Evolutionary conservation across 2,329 filamentous ascomycete genomes (phyloP), one percentile per base, ranked within the genome.

Genomic region (Beauveria varroae): DNA sequence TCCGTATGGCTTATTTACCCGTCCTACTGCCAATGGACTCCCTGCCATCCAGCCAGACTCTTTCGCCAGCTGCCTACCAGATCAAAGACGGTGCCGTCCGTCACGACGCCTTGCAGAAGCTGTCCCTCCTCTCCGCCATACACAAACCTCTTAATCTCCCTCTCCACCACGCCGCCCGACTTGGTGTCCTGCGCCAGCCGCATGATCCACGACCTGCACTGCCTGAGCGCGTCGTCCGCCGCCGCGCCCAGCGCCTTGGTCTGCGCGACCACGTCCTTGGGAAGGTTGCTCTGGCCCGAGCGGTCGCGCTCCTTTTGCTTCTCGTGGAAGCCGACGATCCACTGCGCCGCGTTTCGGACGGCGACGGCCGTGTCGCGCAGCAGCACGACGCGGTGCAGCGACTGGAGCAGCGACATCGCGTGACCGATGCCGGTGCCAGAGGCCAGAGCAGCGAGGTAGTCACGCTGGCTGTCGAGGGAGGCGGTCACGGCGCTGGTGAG

Each of bases 351-450:
- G 5, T 70, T 65, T 46, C 69, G 70, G 14, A 70, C 67, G 3
- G 75, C 76, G 2, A 63, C 64, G 0, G 75, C 72, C 0, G 72
- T 71, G 53, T 79, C 76, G 18, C 73, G 74, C 24, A 77, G 69
- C 44, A 77, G 65, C 8, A 71, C 70, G 1, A 78, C 58, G 1
- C 65, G 67, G 51, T 78, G 74, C 49, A 78, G 65, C 0, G 73
- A 75, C 52, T 70, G 64, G 1, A 78, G 63, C 46, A 67, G 62
- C 1, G 64, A 55, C 18, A 74, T 55, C 0, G 67, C 63, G 9
- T 65, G 47, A 3, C 65, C 60, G 5, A 67, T 34, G 0, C 63
- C 67, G 4, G 64, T 37, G 3, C 60, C 64, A 0, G 61, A 62
- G 5, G 60, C 47, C 3, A 63, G 28, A 0, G 65, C 26, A n/a